Evolutionary conservation across 2,329 filamentous ascomycete species (phyloP).

Genomic region (Parascedosporium putredinis): DNA sequence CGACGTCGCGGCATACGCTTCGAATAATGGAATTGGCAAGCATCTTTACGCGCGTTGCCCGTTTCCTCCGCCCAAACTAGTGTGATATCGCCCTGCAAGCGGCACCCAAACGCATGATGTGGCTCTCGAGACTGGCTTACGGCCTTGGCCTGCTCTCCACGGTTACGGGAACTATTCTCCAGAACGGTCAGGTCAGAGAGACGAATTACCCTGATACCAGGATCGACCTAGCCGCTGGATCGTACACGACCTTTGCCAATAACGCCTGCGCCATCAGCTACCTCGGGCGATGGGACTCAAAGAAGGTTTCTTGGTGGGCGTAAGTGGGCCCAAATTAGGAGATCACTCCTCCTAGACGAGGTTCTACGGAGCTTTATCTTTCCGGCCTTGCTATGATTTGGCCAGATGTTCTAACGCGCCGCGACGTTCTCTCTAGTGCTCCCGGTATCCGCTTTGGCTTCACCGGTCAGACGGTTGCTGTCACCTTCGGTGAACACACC

Average conservation of each 20-base stretch:
- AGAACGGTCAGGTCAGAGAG: slow-evolving; percentile 29
- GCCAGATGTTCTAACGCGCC: background rate
- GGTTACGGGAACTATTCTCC: slow-evolving; percentile 23
- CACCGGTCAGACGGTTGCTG: slow-evolving; percentile 39
- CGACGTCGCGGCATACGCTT: too few relatives aligned
- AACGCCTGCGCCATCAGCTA: slow-evolving; percentile 46
- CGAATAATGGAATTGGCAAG: too few relatives aligned
- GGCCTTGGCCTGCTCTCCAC: slow-evolving; percentile 13
- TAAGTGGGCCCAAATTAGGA: slow-evolving; percentile 22
- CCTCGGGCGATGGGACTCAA: slow-evolving; percentile 52
- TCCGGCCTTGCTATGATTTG: background rate
- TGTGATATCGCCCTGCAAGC: background rate
- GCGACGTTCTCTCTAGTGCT: slow-evolving; percentile 25
- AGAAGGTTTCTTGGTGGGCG: slow-evolving; percentile 51
- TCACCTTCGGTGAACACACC: slow-evolving; percentile 43
- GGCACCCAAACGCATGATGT: slow-evolving; percentile 1
- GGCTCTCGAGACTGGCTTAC: slow-evolving; percentile 8
- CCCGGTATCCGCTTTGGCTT: slow-evolving; percentile 46
- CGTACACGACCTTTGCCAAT: slow-evolving; percentile 35
- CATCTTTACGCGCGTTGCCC: background rate
- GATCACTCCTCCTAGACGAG: too few relatives aligned
- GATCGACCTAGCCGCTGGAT: slow-evolving; percentile 21
- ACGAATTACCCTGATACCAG: slow-evolving; percentile 30
- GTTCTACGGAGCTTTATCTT: too few relatives aligned
- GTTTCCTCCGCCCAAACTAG: too few relatives aligned